Evolutionary conservation across 2,329 filamentous ascomycete species (phyloP).

Genomic region (Clathrospora elynae): DNA sequence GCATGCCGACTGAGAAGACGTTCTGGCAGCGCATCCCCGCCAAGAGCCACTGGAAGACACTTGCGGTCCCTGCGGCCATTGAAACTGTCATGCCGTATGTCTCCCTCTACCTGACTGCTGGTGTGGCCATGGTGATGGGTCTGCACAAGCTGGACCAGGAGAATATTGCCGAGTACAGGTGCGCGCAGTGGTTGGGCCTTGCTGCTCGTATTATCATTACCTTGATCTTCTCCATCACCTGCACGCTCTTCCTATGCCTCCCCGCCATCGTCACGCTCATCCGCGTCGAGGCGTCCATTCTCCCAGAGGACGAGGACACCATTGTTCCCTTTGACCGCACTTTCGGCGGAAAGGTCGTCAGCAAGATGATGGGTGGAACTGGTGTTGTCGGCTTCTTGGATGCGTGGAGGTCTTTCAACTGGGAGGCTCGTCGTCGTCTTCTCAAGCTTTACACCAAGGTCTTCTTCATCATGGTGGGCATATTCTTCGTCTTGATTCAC

Average conservation of each 20-base stretch:
- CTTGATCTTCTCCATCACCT: slow-evolving; percentile 51
- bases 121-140: slow-evolving; percentile 43
- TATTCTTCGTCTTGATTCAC: slow-evolving; percentile 55
- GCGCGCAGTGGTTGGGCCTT: slow-evolving; percentile 40
- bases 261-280: slow-evolving; percentile 77
- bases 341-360: slow-evolving; percentile 76
- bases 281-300: slow-evolving; percentile 84
- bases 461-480: slow-evolving; percentile 58
- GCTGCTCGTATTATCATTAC: slow-evolving; percentile 52
- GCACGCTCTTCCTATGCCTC: slow-evolving; percentile 72
- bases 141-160: slow-evolving; percentile 44
- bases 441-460: slow-evolving; percentile 78
- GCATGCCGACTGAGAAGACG: slow-evolving; percentile 64
- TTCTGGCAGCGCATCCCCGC: slow-evolving; percentile 71
- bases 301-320: slow-evolving; percentile 79
- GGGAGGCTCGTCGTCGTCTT: slow-evolving; percentile 72
- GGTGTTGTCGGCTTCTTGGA: slow-evolving; percentile 74
- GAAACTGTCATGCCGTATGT: slow-evolving; percentile 64
- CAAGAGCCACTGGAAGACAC: slow-evolving; percentile 68
- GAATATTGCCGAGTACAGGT: slow-evolving; percentile 42
- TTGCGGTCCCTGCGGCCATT: slow-evolving; percentile 69
- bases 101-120: slow-evolving; percentile 58
- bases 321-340: slow-evolving; percentile 90
- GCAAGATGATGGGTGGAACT: slow-evolving; percentile 73
- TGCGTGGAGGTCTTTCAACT: slow-evolving; percentile 79